Evolutionary conservation across 805 yeast species (phyloP), one percentile per base, ranked within the genome.

Genomic region (Lachancea waltii): DNA sequence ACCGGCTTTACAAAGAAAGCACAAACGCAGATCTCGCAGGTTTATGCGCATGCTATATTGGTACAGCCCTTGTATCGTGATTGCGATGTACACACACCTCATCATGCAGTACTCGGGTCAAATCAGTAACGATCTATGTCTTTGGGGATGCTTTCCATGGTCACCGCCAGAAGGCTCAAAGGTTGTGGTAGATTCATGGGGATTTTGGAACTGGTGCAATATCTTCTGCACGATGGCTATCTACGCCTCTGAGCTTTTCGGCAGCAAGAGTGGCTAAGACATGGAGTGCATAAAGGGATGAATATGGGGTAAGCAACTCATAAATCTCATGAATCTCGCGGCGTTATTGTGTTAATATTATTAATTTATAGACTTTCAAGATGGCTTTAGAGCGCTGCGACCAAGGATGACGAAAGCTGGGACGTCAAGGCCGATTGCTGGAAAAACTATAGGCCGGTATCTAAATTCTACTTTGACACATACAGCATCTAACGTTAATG

Each of bases 161-260:
- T 38, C 42, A 1, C 22, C 23, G 3, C 20, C 31, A 33, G 44
- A 34, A 11, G 43, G 37, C 13, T 37, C 48, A 13, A 56, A 47
- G 30, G 43, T 67, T 3, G 47, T 62, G 36, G 67, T 73, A 30
- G 71, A 79, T 56, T 81, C 95, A n/a, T 83, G 95, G 85, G 87
- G 86, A 52, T 84, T 92, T 57, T 90, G 98, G 97, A 85, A 89
- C 52, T 90, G 97, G 97, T 75, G 85, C 42, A 90, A 90, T 57
- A 84, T 90, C 68, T 78, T 81, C 48, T 72, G 81, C 37, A 83
- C 95, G 8, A 64, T 92, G 40, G 65, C 77, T n/a, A 67, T 92
- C 19, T 90, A 90, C 60, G 79, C 81, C 21, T 68, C 83, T 33
- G 98, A 90, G 63, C 67, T 90, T 43, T 61, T 78, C 14, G 58